Conservation (phyloP, 306 rosid species). For the Acacia acuminata region DNA sequence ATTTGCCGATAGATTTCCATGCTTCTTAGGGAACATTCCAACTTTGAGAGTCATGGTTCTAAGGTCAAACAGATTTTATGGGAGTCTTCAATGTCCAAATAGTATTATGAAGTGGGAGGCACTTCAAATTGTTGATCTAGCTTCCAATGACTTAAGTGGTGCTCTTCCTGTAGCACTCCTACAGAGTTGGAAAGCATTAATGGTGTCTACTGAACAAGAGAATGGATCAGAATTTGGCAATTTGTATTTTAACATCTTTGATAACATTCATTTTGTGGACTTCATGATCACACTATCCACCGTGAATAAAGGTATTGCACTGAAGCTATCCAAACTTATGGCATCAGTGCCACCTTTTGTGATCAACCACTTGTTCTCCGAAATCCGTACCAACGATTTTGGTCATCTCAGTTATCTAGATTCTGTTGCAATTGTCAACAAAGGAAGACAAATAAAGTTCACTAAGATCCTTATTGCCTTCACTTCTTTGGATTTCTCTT, state of each 20-base stretch:
- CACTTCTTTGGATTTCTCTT: slow-evolving; percentile 20
- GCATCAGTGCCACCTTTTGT: neutral
- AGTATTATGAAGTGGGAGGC: neutral
- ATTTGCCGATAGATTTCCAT: neutral
- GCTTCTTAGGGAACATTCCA: neutral
- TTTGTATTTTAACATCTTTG: neutral
- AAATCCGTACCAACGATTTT: neutral
- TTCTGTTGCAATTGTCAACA: neutral
- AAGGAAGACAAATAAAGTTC: neutral
- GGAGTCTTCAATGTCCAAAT: slow-evolving; percentile 8
- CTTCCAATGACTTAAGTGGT: slow-evolving; percentile 15
- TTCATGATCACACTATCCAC: neutral
- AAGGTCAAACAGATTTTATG: neutral
- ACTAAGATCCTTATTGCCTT: slow-evolving; percentile 11
- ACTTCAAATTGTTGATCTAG: slow-evolving; percentile 32
- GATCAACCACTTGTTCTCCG: neutral
- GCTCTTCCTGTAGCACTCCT: neutral
- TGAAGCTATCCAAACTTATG: neutral
- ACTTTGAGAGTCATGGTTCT: neutral
- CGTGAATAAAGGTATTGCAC: neutral
- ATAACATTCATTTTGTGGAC: neutral
- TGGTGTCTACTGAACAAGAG: neutral
- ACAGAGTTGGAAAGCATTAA: slow-evolving; percentile 24
- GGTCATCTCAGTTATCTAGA: slow-evolving; percentile 6
- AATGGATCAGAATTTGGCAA: neutral